Evolutionary conservation across 2,329 filamentous ascomycete species (phyloP).

Genomic region (Penicillium sumatraense): DNA sequence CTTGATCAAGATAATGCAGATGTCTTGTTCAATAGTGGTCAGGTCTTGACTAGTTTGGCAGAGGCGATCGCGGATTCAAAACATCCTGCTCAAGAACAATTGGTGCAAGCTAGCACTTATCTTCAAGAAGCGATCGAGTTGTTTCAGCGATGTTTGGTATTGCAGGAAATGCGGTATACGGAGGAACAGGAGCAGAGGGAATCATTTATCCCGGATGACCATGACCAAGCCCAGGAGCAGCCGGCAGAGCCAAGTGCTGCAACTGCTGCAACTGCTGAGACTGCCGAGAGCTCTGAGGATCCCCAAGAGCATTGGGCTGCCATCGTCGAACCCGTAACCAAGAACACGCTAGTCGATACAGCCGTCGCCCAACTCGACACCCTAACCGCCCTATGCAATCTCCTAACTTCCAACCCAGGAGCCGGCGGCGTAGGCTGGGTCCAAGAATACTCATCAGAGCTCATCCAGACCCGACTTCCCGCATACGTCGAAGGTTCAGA

Average conservation of each 20-base stretch:
- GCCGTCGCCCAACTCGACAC: constrained; percentile 66
- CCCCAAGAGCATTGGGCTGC: constrained; percentile 66
- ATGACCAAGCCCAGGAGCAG: constrained; percentile 10
- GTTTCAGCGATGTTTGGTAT: constrained; percentile 60
- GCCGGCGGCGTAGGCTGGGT: constrained; percentile 58
- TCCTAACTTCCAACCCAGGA: constrained; percentile 49
- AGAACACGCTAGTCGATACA: constrained; percentile 69
- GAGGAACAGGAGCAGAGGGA: constrained; percentile 49
- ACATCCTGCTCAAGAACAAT: constrained; percentile 46
- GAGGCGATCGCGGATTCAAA: constrained; percentile 63
- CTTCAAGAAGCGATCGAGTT: constrained; percentile 66
- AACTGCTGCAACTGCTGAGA: constrained; percentile 14
- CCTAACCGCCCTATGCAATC: constrained; percentile 56
- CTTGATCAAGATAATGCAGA: constrained; percentile 68
- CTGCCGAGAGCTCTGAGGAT: constrained; percentile 18
- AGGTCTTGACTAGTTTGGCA: constrained; percentile 69
- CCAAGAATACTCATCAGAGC: constrained; percentile 59
- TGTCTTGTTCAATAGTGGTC: constrained; percentile 72
- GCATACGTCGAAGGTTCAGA: constrained; percentile 54
- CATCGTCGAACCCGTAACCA: constrained; percentile 69
- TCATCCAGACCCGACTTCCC: constrained; percentile 59
- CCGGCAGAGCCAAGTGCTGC: constrained; percentile 4
- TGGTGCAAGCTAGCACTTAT: constrained; percentile 55
- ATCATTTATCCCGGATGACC: constrained; percentile 24
- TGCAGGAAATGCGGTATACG: constrained; percentile 57